phyloP scores from a whole-genome alignment of 2,329 filamentous ascomycete species.

The Microcyclosporella mali region DNA sequence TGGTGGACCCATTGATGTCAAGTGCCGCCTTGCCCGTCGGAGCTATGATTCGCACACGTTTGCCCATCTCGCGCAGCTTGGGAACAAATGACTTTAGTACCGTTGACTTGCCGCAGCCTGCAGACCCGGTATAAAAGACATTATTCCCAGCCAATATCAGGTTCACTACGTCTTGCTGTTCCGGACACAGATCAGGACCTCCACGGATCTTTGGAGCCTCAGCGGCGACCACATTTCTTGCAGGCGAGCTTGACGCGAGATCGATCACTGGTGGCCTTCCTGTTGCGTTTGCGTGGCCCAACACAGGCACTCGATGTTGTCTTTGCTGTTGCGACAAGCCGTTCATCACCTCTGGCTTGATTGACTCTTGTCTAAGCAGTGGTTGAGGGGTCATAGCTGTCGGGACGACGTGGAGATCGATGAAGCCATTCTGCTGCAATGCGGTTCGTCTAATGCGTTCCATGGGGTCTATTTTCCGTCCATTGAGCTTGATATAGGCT shows the following conservation, averaged over 20 bases:
- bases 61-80: conserved; percentile 32
- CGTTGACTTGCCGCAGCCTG: conserved; percentile 55
- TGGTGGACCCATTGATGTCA: conserved; percentile 51
- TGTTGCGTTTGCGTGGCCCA: too few relatives aligned
- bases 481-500: too few relatives aligned
- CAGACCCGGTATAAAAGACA: conserved; percentile 60
- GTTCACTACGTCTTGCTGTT: conserved; percentile 16
- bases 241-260: background rate
- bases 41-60: conserved; percentile 48
- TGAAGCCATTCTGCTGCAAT: too few relatives aligned
- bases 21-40: conserved; percentile 56
- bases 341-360: too few relatives aligned
- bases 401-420: too few relatives aligned
- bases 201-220: background rate
- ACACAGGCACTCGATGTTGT: too few relatives aligned
- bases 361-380: too few relatives aligned
- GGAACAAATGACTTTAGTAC: conserved; percentile 47
- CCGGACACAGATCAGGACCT: conserved; percentile 12
- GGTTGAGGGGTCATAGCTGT: too few relatives aligned
- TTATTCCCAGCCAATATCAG: conserved; percentile 40
- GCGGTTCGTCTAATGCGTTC: too few relatives aligned
- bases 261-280: too few relatives aligned
- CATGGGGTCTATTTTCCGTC: too few relatives aligned
- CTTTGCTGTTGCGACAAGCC: too few relatives aligned
- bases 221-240: background rate